A percentile compares a stretch with the other conserved stretches of the same genome.
Conservation (phyloP, 345 rosid species). For the Gossypium bickii region DNA sequence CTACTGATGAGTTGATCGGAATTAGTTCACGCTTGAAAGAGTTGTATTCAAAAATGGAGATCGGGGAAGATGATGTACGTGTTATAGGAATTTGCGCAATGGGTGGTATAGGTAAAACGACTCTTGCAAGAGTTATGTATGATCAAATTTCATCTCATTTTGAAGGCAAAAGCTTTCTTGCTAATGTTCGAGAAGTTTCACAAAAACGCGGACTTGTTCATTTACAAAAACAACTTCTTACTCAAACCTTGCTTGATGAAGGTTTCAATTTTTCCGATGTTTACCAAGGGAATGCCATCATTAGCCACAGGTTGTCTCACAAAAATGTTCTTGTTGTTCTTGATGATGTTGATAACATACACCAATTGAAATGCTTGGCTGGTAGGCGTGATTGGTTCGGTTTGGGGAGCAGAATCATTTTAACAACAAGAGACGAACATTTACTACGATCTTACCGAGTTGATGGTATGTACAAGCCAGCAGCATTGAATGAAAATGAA, state of each 20-base stretch:
- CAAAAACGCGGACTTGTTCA: slow-evolving; percentile 24
- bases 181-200: slow-evolving; percentile 30
- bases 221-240: slow-evolving; percentile 31
- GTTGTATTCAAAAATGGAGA: too few species aligned
- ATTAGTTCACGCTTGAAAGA: not conserved
- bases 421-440: slow-evolving; percentile 50
- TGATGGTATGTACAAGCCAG: slow-evolving; percentile 35
- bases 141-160: slow-evolving; percentile 18
- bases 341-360: slow-evolving; percentile 44
- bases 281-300: slow-evolving; percentile 15
- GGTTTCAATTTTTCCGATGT: not conserved
- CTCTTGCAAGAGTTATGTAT: slow-evolving; percentile 24
- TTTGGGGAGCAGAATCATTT: slow-evolving; percentile 45
- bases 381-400: slow-evolving; percentile 43
- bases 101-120: slow-evolving; percentile 44
- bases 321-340: slow-evolving; percentile 40
- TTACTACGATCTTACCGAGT: slow-evolving; percentile 25
- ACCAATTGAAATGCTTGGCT: slow-evolving; percentile 36
- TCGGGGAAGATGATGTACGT: not conserved
- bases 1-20: not conserved
- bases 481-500: slow-evolving; percentile 21
- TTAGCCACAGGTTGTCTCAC: slow-evolving; percentile 20
- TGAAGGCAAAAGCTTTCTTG: slow-evolving; percentile 25
- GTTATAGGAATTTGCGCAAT: slow-evolving; percentile 25
- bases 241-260: not conserved